phyloP scores from a whole-genome alignment of 1,284 basidiomycete genomes.

The Lentinula novae-zelandiae region DNA sequence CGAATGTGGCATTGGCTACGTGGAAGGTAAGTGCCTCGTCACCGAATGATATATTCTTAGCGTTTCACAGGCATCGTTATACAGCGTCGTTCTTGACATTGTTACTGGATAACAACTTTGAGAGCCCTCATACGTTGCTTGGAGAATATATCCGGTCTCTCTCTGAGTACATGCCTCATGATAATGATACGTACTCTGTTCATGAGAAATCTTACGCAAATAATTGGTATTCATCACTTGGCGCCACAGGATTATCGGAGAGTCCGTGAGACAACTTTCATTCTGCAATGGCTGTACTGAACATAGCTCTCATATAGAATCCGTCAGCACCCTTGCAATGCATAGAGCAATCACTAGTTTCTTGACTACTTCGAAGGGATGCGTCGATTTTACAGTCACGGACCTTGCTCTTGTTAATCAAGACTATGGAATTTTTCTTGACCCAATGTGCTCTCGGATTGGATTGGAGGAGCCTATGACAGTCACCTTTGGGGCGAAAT shows the following conservation, averaged over 20 bases:
- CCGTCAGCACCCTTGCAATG: not conserved
- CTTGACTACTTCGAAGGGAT: not conserved
- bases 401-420: not conserved
- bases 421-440: not conserved
- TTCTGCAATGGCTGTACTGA: too few species aligned
- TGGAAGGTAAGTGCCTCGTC: not conserved
- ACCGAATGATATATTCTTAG: not conserved
- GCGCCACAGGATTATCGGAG: not conserved
- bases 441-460: not conserved
- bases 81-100: constrained; percentile 1
- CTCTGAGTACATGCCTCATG: not conserved
- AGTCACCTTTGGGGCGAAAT: not conserved
- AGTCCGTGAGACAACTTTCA: not conserved
- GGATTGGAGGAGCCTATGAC: constrained; percentile 4
- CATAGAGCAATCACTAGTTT: not conserved
- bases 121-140: not conserved
- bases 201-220: not conserved
- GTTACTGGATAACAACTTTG: not conserved
- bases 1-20: constrained; percentile 4
- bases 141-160: not conserved
- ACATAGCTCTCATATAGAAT: too few species aligned
- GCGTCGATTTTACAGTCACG: not conserved
- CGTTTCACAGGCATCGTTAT: not conserved
- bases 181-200: not conserved
- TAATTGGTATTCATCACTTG: not conserved